Evolutionary conservation across 2,329 filamentous ascomycete genomes (phyloP), one percentile per base, ranked within the genome.

Genomic region (Trichophyton equinum): DNA sequence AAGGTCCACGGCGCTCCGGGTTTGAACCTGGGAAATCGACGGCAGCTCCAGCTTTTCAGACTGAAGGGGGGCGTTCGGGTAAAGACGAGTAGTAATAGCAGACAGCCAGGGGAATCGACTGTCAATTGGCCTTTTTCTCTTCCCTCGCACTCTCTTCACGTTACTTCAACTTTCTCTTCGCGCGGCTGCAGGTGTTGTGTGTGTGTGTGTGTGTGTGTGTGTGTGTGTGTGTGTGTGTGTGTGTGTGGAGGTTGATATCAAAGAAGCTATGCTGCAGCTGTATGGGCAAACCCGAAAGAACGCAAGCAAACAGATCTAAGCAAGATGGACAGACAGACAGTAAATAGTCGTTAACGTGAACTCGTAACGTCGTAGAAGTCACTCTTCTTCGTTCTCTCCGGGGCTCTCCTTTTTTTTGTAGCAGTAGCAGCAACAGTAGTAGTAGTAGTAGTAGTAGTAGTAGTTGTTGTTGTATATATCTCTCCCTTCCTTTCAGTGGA

Each of bases 1-100:
- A 67, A 82, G 80, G 77, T 91, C 86, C 76, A 82, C 81, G 72
- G 82, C 81, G 79, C 86, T 86, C 84, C 88, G 86, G 82, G 85
- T 84, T 77, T 89, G 86, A 79, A 88, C 84, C 80, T 89, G 85
- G 72, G 87, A 87, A 73, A 91, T 87, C 78, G 88, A 88, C 78
- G 89, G 88, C 76, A 91, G 85, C 88, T 91, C 89, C 89, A 95
- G 89, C 81, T 91, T 94, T 86, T 84, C 89, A 88, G 62, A 57
- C 38, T 36, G 25, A 53, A 42, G 18, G 33, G 20, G 33, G 22
- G 8, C 11, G 20, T 11, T 15, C 6, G 42, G 42, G 25, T n/a
- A 58, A 42, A 42, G 36, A 58, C 8, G 44, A 47, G 20, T 20
- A 30, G 8, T 11, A 25, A 3, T 20, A 11, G 33, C 6, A 20